A percentile compares a stretch with the other conserved stretches of the same genome.
phyloP scores from a whole-genome alignment of 805 yeast species.

The Spencermartinsiella europaea region DNA sequence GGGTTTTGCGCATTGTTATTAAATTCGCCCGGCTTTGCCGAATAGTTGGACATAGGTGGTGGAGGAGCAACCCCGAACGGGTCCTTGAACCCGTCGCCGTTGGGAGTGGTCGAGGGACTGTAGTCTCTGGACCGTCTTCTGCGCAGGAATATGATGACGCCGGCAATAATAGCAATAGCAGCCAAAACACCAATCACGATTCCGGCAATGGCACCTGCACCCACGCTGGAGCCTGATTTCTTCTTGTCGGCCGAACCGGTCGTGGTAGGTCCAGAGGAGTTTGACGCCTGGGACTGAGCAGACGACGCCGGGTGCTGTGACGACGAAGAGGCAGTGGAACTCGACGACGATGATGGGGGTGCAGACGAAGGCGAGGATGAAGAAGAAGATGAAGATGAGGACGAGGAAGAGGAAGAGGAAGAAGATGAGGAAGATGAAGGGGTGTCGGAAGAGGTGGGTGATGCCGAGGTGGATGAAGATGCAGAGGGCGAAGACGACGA shows the following conservation, averaged over 20 bases:
- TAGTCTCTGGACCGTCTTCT: slow-evolving; percentile 39
- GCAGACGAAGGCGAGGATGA: slow-evolving; percentile 17
- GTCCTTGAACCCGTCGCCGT: slow-evolving; percentile 25
- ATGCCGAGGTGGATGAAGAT: slow-evolving; percentile 15
- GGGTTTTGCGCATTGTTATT: slow-evolving; percentile 16
- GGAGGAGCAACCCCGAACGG: slow-evolving; percentile 27
- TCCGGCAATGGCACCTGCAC: slow-evolving; percentile 55
- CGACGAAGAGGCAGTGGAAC: slow-evolving; percentile 26
- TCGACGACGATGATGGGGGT: slow-evolving; percentile 13
- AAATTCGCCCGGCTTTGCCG: slow-evolving; percentile 6
- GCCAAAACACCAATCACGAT: slow-evolving; percentile 51
- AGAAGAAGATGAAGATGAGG: slow-evolving; percentile 14
- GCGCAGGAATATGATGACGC: slow-evolving; percentile 39
- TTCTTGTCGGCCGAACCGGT: slow-evolving; percentile 23
- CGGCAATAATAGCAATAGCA: slow-evolving; percentile 40
- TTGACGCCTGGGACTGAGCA: slow-evolving; percentile 24
- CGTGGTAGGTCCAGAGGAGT: slow-evolving; percentile 23
- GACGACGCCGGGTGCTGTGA: slow-evolving; percentile 29
- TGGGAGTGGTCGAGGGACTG: slow-evolving; percentile 34
- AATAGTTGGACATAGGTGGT: slow-evolving; percentile 18
- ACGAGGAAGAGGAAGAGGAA: slow-evolving; percentile 14
- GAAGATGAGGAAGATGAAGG: slow-evolving; percentile 12
- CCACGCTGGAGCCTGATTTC: slow-evolving; percentile 21
- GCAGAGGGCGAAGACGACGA: slow-evolving; percentile 19
- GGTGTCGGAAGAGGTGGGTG: slow-evolving; percentile 18